Evolutionary conservation across 768 basidiomycete species (phyloP), one percentile per base, ranked within the genome.

Genomic region (Rhodotorula kratochvilovae): DNA sequence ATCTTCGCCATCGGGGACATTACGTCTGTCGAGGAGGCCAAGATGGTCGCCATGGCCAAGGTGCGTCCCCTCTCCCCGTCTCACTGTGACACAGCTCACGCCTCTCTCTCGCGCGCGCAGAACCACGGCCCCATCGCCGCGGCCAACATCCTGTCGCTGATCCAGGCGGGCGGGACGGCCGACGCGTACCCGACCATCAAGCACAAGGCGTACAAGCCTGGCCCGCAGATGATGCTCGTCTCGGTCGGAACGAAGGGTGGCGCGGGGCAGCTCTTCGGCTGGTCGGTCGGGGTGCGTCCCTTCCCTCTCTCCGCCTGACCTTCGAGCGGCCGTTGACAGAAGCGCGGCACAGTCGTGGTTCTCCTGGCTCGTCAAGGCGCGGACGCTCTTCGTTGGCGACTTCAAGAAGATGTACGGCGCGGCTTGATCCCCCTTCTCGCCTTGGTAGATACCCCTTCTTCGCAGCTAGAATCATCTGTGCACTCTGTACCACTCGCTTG

Each of bases 1-100:
- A 43, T 71, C 12, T 74, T 68, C 21, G 73, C 69, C 0, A 45
- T 66, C 21, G 73, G 73, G 0, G 73, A 74, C 45, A 66, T 74
- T 36, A 61, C 54, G 6, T 57, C 67, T 11, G 53, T 71, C 27
- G 11, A 31, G 1, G 72, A 73, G 43, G 3, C 33, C 25, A 73
- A 73, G 55, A 25, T 64, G 27, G 61, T 53, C 19, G 54, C 50
- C 15, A 43, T 59, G 27, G 68, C 68, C 7, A 51, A 60, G 48
- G 63, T 70, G 11, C 23, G 63, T 35, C n/a, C 5, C 29, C 21
- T 35, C 10, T 16, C n/a, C 29, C 10, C 42, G 13, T n/a, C 17
- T 23, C 15, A n/a, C 15, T 19, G 3, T n/a, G n/a, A n/a, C n/a
- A n/a, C n/a, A n/a, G n/a, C n/a, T n/a, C n/a, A n/a, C n/a, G n/a